phyloP scores from a whole-genome alignment of 768 basidiomycete genomes.

The Podaxis sp. region DNA sequence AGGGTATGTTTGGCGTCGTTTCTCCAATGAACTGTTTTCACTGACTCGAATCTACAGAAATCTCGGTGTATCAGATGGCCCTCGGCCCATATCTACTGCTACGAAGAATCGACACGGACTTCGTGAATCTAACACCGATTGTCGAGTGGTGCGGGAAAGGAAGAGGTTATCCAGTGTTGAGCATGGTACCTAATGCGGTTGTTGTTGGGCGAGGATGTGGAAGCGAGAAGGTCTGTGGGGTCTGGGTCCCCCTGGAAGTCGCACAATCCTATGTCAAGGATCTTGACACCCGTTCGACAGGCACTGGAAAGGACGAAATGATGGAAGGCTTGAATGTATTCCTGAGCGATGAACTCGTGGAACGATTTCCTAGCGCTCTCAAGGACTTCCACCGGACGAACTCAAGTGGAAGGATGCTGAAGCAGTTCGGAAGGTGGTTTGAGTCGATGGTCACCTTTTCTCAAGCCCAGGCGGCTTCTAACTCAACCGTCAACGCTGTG shows the following conservation, averaged over 20 bases:
- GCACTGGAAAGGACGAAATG: conserved; percentile 19
- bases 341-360: conserved; percentile 56
- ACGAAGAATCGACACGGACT: conserved; percentile 76
- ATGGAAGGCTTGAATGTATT: conserved; percentile 42
- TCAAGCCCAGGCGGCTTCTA: conserved; percentile 16
- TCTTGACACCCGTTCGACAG: conserved; percentile 29
- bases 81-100: conserved; percentile 53
- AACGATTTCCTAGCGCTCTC: conserved; percentile 58
- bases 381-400: conserved; percentile 52
- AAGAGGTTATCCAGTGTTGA: conserved; percentile 25
- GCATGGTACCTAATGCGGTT: conserved; percentile 42
- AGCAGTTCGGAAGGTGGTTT: conserved; percentile 66
- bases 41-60: conserved; percentile 37
- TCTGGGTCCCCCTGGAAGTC: conserved; percentile 63
- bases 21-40: background rate
- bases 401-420: conserved; percentile 40
- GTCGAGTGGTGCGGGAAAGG: conserved; percentile 19
- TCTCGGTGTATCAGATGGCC: conserved; percentile 69
- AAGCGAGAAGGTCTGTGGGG: conserved; percentile 50
- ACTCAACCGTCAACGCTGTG: conserved; percentile 15
- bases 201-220: conserved; percentile 52
- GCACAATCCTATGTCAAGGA: conserved; percentile 50
- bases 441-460: conserved; percentile 41
- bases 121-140: conserved; percentile 67
- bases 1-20: conserved; percentile 42